Base-by-base conservation (phyloP, 2,329 filamentous ascomycete species). In the Beauveria rudraprayagi region DNA sequence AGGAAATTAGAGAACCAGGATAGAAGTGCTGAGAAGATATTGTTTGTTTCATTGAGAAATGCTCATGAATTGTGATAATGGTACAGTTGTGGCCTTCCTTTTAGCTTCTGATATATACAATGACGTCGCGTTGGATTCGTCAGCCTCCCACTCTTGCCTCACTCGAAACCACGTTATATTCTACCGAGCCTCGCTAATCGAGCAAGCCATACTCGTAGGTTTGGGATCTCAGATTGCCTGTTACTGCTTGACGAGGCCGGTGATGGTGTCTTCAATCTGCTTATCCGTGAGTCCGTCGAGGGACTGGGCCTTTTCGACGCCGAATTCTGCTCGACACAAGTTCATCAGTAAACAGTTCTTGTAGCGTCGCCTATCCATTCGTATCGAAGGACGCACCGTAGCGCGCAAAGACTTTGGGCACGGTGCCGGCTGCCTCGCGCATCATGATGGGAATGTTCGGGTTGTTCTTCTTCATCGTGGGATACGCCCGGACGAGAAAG, bases 381-480 rank as follows among this genome's bases (percentile, higher is more conserved):
- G 41, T 11, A 9, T 3, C 8, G 28, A 3, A 16, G 19, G 24
- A 40, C 71, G 65, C 76, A 96, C 91, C 93, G 74, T 95, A 99
- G 86, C 94, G 84, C 68, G 93, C 92, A 76, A 89, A 97, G 65
- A 99, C 85, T 75, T 86, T 89, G 66, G 94, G 93, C 73, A 89
- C 80, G 60, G 90, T 91, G 71, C 90, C 91, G 68, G 85, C 80
- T 58, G 93, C 94, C 81, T 97, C 94, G 72, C 94, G 90, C 71
- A 99, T 87, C 81, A 99, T 81, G 77, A 99, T 97, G 60, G 94
- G 94, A 54, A 84, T 92, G 76, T 90, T 81, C 61, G 94, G 94
- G 80, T 99, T 99, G 83, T 93, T 90, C 83, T 96, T 95, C 86
- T 99, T 99, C 93, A 99, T 97, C 63, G 90, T 94, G 52, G 94